phyloP scores from a whole-genome alignment of 106 monocot species.

The Apostasia shenzhenica region DNA sequence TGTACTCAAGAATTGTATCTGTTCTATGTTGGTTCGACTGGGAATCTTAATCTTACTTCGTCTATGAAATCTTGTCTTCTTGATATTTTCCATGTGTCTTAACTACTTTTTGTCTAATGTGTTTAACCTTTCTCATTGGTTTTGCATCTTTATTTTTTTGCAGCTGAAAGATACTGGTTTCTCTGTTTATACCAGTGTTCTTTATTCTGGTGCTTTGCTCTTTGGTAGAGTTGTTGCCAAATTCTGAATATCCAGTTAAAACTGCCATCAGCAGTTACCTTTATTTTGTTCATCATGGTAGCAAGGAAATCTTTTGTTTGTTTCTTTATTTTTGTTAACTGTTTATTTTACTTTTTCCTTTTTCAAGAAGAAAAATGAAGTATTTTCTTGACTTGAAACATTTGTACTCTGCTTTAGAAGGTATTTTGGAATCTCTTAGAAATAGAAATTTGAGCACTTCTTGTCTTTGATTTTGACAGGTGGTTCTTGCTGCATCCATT shows the following conservation, averaged over 20 bases:
- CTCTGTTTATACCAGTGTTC: neutral
- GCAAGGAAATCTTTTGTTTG: neutral
- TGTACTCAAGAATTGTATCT: too few relatives aligned
- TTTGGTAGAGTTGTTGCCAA: neutral
- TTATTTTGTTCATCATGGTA: slow-evolving; percentile 5
- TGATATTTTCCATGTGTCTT: too few relatives aligned
- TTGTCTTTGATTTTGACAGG: slow-evolving; percentile 8
- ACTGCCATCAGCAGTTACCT: neutral
- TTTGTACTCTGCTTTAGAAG: neutral
- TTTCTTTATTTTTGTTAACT: neutral
- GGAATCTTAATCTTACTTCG: too few relatives aligned
- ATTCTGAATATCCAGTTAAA: neutral
- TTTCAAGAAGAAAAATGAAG: neutral
- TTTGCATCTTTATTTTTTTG: too few relatives aligned
- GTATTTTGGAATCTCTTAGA: neutral
- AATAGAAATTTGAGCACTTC: neutral
- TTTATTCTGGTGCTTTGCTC: neutral
- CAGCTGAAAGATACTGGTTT: neutral
- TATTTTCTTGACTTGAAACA: neutral
- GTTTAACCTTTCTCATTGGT: too few relatives aligned
- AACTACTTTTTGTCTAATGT: too few relatives aligned
- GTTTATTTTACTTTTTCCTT: neutral
- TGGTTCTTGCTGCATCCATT: slow-evolving; percentile 27
- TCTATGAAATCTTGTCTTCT: too few relatives aligned
- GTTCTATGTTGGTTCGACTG: too few relatives aligned